Evolutionary conservation across 495 filamentous ascomycete species (phyloP), one percentile per base, ranked within the genome.

Genomic region (Lophiotrema nucula): DNA sequence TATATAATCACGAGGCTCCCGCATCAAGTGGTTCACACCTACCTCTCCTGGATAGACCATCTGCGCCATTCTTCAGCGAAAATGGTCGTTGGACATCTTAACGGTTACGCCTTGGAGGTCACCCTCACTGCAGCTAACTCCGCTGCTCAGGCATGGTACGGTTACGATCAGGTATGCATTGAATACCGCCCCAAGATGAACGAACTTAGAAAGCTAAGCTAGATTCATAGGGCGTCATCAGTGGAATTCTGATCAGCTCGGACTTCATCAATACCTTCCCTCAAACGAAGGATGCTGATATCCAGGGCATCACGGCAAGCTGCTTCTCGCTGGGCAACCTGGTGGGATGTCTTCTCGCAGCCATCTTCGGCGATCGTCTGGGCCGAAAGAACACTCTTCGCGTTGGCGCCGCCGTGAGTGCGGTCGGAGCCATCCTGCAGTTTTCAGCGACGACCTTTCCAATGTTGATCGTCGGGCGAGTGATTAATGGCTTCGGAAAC

Each of bases 381-480:
- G 80, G 80, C 8, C 70, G 79, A 33, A 75, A 72, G 57, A 72
- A 69, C 28, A 74, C 72, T 24, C 76, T 81, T 3, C 73, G 80
- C 56, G 56, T 60, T 10, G 74, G 73, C 35, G 68, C 76, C 19
- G 63, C 71, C 35, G 62, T 70, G 31, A 68, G 79, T 73, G 68
- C 76, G 11, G 55, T 72, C 41, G 79, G 80, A 3, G 76, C 74
- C n/a, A 67, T 72, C n/a, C 58, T 80, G 38, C 77, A 79, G 53
- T 73, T 72, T 10, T 69, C 70, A 21, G 66, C 77, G n/a, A 74
- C 67, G 27, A 74, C 69, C 16, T 59, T 73, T 19, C 58, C 72
- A 1, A 76, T 80, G 45, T 52, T 81, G 18, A 73, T 82, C 25
- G 70, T 79, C 44, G 76, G 77, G 11, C 70, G 77, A 1, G 77